Evolutionary conservation across 345 rosid species (phyloP), one percentile per base, ranked within the genome.

Genomic region (Camelina hispida): DNA sequence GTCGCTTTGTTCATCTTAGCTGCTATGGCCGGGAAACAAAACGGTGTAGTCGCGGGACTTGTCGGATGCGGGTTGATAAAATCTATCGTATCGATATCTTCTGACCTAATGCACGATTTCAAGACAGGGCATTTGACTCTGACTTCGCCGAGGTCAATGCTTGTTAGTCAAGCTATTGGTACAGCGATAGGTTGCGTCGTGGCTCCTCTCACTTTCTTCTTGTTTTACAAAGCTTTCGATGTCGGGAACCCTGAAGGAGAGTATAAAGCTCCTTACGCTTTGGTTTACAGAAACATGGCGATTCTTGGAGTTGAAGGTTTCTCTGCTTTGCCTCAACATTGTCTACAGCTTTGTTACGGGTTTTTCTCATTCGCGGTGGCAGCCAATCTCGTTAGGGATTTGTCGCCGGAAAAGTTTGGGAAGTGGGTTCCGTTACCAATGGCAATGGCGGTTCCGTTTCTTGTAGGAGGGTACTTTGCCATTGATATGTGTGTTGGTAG

Each of bases 401-500:
- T 23, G 16, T 44, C 69, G 28, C 67, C 62, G 38, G 52, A 71
- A 44, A 80, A 73, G 17, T 72, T 78, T 7, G 81, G 84, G n/a
- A 84, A 75, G 25, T 84, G 79, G 78, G 82, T 82, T 20, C 87
- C 87, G 0, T 50, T 80, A 13, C 87, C 85, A 9, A 82, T 82
- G 83, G 87, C 83, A 0, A 84, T 84, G 87, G 87, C 85, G 7
- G 82, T 84, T 53, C 85, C 87, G 47, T 84, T 84, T 77, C 81
- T 80, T 57, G 71, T 84, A 0, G 85, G 87, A 44, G 78, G 82
- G 15, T 82, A 84, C 40, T 84, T 84, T 5, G 87, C 85, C 2
- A 70, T 84, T 35, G 87, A 84, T 42, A 82, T 82, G 87, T 82
- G 85, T 63, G 76, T 84, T 9, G 87, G 87, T 54, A 84, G 87